Conservation (phyloP, 2,329 filamentous ascomycete species). For the Colletotrichum tofieldiae region DNA sequence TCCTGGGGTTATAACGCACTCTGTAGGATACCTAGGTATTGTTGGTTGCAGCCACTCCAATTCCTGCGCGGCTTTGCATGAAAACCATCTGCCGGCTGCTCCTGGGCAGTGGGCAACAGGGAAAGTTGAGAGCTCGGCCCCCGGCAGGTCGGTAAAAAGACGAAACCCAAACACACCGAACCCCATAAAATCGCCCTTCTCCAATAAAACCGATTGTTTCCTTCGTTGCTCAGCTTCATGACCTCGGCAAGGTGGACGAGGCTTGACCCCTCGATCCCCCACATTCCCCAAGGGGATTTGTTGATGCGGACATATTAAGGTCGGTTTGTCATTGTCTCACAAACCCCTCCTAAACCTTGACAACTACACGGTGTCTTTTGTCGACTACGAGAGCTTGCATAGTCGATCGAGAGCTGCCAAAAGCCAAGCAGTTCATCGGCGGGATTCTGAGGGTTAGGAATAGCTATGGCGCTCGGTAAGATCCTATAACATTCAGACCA, state of each 20-base stretch:
- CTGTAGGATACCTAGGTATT: neutral
- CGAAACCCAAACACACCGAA: slow-evolving; percentile 1
- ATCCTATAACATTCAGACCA: no score
- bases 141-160: slow-evolving; percentile 11
- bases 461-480: slow-evolving; percentile 30
- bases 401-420: neutral
- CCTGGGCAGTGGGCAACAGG: neutral
- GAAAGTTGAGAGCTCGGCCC: slow-evolving; percentile 24
- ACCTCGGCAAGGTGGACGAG: slow-evolving; percentile 11
- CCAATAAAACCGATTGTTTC: neutral
- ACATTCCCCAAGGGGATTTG: slow-evolving; percentile 14
- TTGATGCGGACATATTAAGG: neutral
- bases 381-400: neutral
- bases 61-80: slow-evolving; percentile 6
- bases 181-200: neutral
- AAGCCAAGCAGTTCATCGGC: neutral
- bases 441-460: neutral
- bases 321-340: neutral
- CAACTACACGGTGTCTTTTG: neutral
- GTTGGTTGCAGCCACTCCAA: slow-evolving; percentile 5
- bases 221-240: neutral
- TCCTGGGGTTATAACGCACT: slow-evolving; percentile 4
- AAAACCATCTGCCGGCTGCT: slow-evolving; percentile 16
- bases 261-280: slow-evolving; percentile 2
- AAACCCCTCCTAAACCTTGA: neutral